A percentile compares a stretch with the other conserved stretches of the same genome.
Conservation (phyloP, 441 rosid genomes). For the Rhodomyrtus psidioides region DNA sequence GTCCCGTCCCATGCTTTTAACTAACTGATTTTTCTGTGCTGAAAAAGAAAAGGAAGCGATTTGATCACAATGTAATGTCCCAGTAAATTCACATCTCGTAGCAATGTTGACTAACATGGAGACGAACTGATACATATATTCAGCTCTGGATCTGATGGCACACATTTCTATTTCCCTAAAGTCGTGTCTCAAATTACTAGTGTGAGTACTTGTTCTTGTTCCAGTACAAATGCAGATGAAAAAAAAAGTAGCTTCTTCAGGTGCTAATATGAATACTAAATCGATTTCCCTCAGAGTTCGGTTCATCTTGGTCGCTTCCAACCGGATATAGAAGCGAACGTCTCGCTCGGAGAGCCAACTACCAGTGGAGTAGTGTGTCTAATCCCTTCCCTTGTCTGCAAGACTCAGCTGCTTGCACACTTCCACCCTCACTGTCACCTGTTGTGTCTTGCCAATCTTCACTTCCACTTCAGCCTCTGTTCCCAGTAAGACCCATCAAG, state of each 20-base stretch:
- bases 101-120: neutral
- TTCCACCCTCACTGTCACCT: constrained; percentile 11
- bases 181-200: neutral
- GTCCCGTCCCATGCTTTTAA: neutral
- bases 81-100: neutral
- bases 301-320: constrained; percentile 2
- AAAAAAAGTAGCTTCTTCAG: neutral
- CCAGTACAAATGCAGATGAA: neutral
- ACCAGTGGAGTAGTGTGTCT: too few species aligned
- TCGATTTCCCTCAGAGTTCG: neutral
- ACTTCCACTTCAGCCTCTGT: too few species aligned
- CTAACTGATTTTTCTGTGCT: neutral
- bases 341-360: too few species aligned
- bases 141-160: too few species aligned
- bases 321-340: constrained; percentile 24
- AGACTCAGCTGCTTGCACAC: constrained; percentile 26
- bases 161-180: neutral
- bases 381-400: too few species aligned
- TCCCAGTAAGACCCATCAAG: too few species aligned
- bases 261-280: neutral
- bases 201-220: neutral
- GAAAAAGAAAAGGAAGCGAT: neutral
- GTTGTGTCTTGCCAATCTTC: constrained; percentile 15
- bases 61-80: neutral
- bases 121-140: too few species aligned